Evolutionary conservation across 1,284 basidiomycete genomes (phyloP).

Genomic region (Schizophyllum amplum): DNA sequence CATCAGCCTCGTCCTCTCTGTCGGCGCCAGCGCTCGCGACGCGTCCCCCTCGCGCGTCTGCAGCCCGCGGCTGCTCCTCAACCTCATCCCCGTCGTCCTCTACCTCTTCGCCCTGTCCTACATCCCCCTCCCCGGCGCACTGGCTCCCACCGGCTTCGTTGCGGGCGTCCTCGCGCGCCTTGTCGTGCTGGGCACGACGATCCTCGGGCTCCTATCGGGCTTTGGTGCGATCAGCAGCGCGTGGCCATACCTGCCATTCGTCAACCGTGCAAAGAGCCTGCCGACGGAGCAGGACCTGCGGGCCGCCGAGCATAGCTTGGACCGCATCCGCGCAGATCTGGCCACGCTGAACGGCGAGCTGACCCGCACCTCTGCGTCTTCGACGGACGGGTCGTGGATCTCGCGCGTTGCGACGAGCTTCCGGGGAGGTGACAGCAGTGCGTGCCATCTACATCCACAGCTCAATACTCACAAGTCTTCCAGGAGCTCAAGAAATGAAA

Average conservation of each 20-base stretch:
- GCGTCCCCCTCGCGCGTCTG: constrained; percentile 10
- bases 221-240: constrained; percentile 64
- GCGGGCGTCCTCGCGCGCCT: constrained; percentile 49
- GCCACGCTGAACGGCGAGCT: constrained; percentile 4
- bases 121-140: constrained; percentile 52
- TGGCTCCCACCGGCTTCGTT: constrained; percentile 33
- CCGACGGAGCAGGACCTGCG: constrained; percentile 43
- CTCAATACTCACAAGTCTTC: constrained; percentile 12
- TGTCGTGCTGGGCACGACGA: constrained; percentile 66
- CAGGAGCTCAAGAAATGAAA: constrained; percentile 43
- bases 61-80: constrained; percentile 31
- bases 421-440: constrained; percentile 40
- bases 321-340: constrained; percentile 45
- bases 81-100: constrained; percentile 41
- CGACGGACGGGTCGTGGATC: constrained; percentile 32
- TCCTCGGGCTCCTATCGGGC: constrained; percentile 66
- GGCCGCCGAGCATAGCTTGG: constrained; percentile 39
- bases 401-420: constrained; percentile 39
- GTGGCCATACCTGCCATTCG: constrained; percentile 38
- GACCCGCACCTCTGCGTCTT: neutral
- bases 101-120: constrained; percentile 56
- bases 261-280: constrained; percentile 9
- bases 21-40: constrained; percentile 16
- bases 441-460: constrained; percentile 13
- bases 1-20: constrained; percentile 48